A percentile compares a stretch with the other conserved stretches of the same genome.
phyloP scores from a whole-genome alignment of 148 eudicot genomes.

The Salicornia ramosissima region DNA sequence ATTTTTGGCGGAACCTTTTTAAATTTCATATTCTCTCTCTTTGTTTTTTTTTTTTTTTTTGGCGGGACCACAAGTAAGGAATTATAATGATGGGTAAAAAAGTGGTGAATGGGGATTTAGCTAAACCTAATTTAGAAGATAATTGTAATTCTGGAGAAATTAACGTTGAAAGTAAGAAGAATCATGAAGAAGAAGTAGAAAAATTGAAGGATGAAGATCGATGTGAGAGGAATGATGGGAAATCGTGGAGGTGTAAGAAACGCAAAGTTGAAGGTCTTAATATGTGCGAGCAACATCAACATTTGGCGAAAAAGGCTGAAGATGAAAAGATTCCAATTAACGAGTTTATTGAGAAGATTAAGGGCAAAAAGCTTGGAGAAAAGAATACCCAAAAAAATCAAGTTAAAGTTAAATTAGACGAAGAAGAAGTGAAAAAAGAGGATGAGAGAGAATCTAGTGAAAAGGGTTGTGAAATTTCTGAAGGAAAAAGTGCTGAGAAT shows the following conservation, averaged over 20 bases:
- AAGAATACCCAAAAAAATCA: not conserved
- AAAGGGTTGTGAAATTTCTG: not conserved
- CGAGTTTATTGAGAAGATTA: not conserved
- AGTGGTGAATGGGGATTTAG: slow-evolving; percentile 4
- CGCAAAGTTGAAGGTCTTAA: not conserved
- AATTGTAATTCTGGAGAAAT: not conserved
- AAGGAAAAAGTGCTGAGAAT: not conserved
- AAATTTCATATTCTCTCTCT: not conserved
- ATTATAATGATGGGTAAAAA: not conserved
- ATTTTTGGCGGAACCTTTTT: slow-evolving; percentile 33
- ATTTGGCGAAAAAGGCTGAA: not conserved
- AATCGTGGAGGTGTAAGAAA: slow-evolving; percentile 7
- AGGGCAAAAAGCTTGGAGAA: not conserved
- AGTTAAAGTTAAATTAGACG: not conserved
- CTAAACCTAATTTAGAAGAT: not conserved
- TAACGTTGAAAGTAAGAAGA: not conserved
- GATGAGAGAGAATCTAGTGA: not conserved
- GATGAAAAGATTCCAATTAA: not conserved
- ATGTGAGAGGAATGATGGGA: slow-evolving; percentile 17
- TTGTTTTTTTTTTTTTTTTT: not conserved
- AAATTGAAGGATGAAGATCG: not conserved
- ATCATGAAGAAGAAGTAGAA: not conserved
- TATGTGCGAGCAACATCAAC: not conserved
- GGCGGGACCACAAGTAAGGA: not conserved
- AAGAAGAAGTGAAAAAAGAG: not conserved